Percentiles rank a stretch among this genome's conserved stretches.
Conservation (phyloP, 108 stramenopile species). For the Cyclotella choctawhatcheeana region DNA sequence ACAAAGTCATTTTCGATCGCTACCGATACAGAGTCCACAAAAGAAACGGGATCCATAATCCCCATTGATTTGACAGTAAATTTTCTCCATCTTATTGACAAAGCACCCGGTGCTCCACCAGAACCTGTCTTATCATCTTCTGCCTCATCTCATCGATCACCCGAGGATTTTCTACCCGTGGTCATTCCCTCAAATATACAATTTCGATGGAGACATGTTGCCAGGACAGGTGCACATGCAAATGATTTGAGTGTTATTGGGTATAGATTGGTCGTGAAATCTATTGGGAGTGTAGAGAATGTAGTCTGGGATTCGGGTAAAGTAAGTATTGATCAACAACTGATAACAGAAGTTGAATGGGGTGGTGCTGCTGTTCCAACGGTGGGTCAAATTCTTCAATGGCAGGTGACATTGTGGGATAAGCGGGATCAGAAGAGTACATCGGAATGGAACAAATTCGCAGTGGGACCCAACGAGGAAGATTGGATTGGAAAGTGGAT, state of each 20-base stretch:
- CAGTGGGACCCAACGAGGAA: slow-evolving; percentile 19
- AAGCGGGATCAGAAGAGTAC: background rate
- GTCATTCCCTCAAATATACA: slow-evolving; percentile 9
- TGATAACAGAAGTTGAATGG: background rate
- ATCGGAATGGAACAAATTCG: slow-evolving; percentile 28
- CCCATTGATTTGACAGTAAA: slow-evolving; percentile 44
- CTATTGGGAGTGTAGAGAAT: background rate
- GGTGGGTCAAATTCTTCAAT: slow-evolving; percentile 28
- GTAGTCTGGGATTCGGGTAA: slow-evolving; percentile 20
- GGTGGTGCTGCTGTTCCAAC: background rate
- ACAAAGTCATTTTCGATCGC: background rate
- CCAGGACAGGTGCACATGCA: slow-evolving; percentile 17
- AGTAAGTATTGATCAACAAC: background rate
- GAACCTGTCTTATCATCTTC: slow-evolving; percentile 14
- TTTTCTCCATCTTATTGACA: slow-evolving; percentile 24
- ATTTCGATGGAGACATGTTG: slow-evolving; percentile 42
- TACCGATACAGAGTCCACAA: background rate
- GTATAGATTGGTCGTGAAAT: slow-evolving; percentile 24
- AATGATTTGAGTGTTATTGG: slow-evolving; percentile 24
- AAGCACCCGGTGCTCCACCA: slow-evolving; percentile 43
- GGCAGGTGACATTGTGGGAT: slow-evolving; percentile 22
- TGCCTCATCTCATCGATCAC: background rate
- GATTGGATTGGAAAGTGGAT: slow-evolving; percentile 44
- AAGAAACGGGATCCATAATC: slow-evolving; percentile 21
- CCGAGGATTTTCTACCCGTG: slow-evolving; percentile 42